Base-by-base conservation (phyloP, 129 eudicot genomes). In the Apium graveolens region DNA sequence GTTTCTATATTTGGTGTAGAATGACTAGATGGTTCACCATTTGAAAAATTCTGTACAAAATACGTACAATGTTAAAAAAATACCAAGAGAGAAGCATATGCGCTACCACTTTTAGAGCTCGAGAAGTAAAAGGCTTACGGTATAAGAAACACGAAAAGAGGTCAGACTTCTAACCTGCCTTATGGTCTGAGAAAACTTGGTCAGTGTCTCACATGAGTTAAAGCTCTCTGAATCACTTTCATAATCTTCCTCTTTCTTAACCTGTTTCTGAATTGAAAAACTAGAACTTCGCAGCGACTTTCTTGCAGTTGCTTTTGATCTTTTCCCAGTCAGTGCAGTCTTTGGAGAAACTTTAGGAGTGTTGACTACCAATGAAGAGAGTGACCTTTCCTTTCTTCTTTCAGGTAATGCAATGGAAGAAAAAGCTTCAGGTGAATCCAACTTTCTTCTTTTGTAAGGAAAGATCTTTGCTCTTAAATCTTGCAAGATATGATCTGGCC, bases 401-500 rank as follows among this genome's bases (percentile, higher is more conserved):
- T 81, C 83, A 44, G 98, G 94, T 49, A 86, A 57, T 13, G 90
- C 38, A 79, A 86, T 80, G 14, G 91, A 83, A 78, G 93, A 84
- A 74, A 76, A 60, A 73, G 77, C 77, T 78, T 89, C 97, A 79
- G 95, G 90, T 74, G 92, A 85, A 79, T 83, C 80, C 77, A 87
- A 81, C 85, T 89, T 83, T 82, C 78, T 79, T 82, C 90, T 81
- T 89, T 93, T 93, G 81, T 81, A 85, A 53, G 98, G 97, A 82
- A 93, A 93, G 45, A 91, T 91, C 85, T 88, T 93, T 38, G 89
- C 85, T 80, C 92, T 84, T 38, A 93, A 83, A 83, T 91, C 92
- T 83, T 91, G 95, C 85, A 93, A 78, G 76, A 62, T 87, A 78
- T 93, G 97, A 81, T 93, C 98, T 41, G 91, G 97, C 98, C 97